Evolutionary conservation across 1,284 basidiomycete genomes (phyloP).

Genomic region (Bjerkandera adusta): DNA sequence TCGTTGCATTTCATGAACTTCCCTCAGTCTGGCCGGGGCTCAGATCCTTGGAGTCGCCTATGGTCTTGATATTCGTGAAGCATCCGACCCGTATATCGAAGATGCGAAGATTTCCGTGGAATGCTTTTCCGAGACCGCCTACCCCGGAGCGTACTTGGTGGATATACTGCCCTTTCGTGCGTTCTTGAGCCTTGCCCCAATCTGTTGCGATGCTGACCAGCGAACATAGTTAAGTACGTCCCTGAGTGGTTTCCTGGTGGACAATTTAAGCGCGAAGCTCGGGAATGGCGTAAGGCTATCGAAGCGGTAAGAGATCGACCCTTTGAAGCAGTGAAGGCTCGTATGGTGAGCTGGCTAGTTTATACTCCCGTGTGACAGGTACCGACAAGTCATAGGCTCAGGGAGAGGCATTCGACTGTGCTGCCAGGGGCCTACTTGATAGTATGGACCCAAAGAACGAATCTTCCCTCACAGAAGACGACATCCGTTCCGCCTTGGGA

Average conservation of each 20-base stretch:
- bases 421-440: not conserved
- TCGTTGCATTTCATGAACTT: not conserved
- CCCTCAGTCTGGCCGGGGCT: constrained; percentile 18
- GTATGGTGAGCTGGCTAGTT: not conserved
- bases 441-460: constrained; percentile 5
- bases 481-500: not conserved
- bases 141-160: constrained; percentile 19
- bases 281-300: no score
- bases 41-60: constrained; percentile 24
- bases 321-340: constrained; percentile 16
- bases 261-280: not conserved
- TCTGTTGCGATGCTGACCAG: not conserved
- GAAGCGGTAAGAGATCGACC: constrained; percentile 8
- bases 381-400: not conserved
- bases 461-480: constrained; percentile 4
- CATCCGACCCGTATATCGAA: constrained; percentile 21
- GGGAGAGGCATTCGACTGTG: not conserved
- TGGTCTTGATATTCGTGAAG: constrained; percentile 21
- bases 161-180: constrained; percentile 24
- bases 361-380: not conserved
- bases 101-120: constrained; percentile 20
- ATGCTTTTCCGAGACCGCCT: constrained; percentile 15
- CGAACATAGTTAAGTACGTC: not conserved
- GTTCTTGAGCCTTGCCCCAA: constrained; percentile 1
- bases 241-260: not conserved